Percentiles rank a stretch among this genome's conserved stretches.
These are phyloP conservation scores for Candida yuanshanica DNA, from an alignment of 805 yeast genomes.

Conservation along the genomic window DNA sequence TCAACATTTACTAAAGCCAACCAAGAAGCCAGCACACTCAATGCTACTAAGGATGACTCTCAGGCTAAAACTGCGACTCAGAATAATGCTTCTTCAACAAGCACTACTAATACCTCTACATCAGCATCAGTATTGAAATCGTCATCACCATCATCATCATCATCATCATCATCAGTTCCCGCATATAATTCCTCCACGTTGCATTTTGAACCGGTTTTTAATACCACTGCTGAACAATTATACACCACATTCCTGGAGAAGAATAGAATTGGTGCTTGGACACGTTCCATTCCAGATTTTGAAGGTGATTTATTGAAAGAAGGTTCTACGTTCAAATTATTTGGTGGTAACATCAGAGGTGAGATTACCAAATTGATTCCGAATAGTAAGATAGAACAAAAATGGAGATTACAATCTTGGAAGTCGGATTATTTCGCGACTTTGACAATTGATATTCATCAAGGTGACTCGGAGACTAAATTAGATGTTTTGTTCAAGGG, in stretches of 20 bases:
- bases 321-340: slow-evolving; percentile 62
- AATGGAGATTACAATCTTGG: slow-evolving; percentile 92
- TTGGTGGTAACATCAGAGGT: slow-evolving; percentile 85
- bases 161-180: slow-evolving; percentile 32
- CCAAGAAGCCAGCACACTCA: slow-evolving; percentile 25
- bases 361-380: slow-evolving; percentile 54
- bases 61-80: neutral
- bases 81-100: slow-evolving; percentile 3
- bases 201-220: slow-evolving; percentile 72
- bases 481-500: slow-evolving; percentile 77
- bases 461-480: slow-evolving; percentile 80
- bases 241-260: slow-evolving; percentile 74
- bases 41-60: slow-evolving; percentile 7
- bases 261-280: slow-evolving; percentile 83
- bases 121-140: too few relatives aligned
- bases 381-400: slow-evolving; percentile 56
- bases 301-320: slow-evolving; percentile 40
- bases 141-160: slow-evolving; percentile 11
- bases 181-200: slow-evolving; percentile 78
- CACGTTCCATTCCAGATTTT: slow-evolving; percentile 61
- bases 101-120: slow-evolving; percentile 10
- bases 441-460: slow-evolving; percentile 59
- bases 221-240: slow-evolving; percentile 82
- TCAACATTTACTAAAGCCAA: slow-evolving; percentile 51
- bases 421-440: slow-evolving; percentile 74